These are phyloP conservation scores for Pezicula neosporulosa DNA, from an alignment of 2,329 filamentous ascomycete species.

Conservation along the genomic window DNA sequence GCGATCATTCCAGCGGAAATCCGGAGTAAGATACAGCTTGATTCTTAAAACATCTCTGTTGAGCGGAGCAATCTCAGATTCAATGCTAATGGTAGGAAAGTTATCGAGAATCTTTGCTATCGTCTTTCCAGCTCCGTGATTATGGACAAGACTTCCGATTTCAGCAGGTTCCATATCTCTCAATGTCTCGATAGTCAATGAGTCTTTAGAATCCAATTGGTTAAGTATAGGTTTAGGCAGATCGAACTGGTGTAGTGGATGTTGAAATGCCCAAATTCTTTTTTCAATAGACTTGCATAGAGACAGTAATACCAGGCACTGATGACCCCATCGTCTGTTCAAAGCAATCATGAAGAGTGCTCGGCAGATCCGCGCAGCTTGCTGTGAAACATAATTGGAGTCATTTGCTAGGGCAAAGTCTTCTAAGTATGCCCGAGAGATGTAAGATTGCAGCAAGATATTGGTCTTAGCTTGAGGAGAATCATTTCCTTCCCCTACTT, in stretches of 20 bases:
- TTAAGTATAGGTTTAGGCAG: conserved; percentile 78
- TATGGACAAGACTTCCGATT: conserved; percentile 88
- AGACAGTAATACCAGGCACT: conserved; percentile 86
- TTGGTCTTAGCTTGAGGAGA: conserved; percentile 89
- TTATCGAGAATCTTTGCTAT: conserved; percentile 80
- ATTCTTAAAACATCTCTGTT: conserved; percentile 95
- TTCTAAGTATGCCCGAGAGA: conserved; percentile 81
- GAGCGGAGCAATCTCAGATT: conserved; percentile 90
- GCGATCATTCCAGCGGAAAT: conserved; percentile 92
- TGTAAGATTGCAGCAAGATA: conserved; percentile 89
- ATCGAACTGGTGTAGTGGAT: conserved; percentile 94
- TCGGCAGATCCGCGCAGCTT: conserved; percentile 89
- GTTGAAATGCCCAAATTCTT: conserved; percentile 90
- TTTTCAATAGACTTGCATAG: conserved; percentile 97
- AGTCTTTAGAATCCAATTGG: conserved; percentile 78
- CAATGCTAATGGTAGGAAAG: conserved; percentile 87
- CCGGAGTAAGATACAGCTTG: conserved; percentile 78
- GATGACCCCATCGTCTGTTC: conserved; percentile 92
- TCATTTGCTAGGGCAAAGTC: conserved; percentile 94
- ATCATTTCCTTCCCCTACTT: conserved; percentile 70
- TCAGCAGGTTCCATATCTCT: conserved; percentile 92
- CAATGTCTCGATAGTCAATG: conserved; percentile 74
- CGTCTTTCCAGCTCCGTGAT: conserved; percentile 79
- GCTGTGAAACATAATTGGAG: conserved; percentile 91
- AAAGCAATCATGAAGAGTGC: conserved; percentile 97